Conservation (phyloP, 192 early-diverging fungal species). For the Linnemannia schmuckeri region DNA sequence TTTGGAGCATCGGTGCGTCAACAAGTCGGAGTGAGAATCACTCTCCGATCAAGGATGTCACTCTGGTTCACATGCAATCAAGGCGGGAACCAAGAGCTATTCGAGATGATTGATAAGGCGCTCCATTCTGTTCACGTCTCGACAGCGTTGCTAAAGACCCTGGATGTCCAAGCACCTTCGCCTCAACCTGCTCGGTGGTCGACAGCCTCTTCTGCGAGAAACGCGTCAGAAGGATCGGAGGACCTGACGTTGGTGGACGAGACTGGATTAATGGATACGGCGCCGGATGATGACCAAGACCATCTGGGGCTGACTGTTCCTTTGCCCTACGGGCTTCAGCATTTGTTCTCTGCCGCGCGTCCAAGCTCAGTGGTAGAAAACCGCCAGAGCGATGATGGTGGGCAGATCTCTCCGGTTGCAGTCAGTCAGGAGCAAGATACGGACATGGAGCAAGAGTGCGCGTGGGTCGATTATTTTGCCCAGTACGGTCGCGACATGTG, state of each 20-base stretch:
- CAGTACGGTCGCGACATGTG: slow-evolving; percentile 35
- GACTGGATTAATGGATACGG: neutral
- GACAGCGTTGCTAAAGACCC: slow-evolving; percentile 19
- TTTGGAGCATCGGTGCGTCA: slow-evolving; percentile 17
- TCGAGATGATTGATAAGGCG: slow-evolving; percentile 17
- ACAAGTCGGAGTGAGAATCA: slow-evolving; percentile 15
- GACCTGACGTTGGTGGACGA: slow-evolving; percentile 21
- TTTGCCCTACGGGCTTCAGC: slow-evolving; percentile 20
- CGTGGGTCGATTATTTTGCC: slow-evolving; percentile 52
- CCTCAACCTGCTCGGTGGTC: neutral
- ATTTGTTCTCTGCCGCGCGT: slow-evolving; percentile 6
- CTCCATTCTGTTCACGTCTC: neutral
- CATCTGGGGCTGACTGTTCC: slow-evolving; percentile 6
- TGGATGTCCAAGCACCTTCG: slow-evolving; percentile 25
- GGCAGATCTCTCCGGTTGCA: neutral
- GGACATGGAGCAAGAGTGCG: slow-evolving; percentile 39
- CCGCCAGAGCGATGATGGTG: neutral
- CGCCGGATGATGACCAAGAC: neutral
- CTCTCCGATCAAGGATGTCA: slow-evolving; percentile 15
- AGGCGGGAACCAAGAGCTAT: slow-evolving; percentile 33
- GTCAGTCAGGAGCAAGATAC: neutral
- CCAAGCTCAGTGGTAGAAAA: neutral
- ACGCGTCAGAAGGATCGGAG: slow-evolving; percentile 8
- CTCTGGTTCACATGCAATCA: slow-evolving; percentile 31
- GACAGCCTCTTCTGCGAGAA: slow-evolving; percentile 12